Evolutionary conservation across 139 green algal species (phyloP), one percentile per base, ranked within the genome.

Genomic region (Chlamydomonas incerta): DNA sequence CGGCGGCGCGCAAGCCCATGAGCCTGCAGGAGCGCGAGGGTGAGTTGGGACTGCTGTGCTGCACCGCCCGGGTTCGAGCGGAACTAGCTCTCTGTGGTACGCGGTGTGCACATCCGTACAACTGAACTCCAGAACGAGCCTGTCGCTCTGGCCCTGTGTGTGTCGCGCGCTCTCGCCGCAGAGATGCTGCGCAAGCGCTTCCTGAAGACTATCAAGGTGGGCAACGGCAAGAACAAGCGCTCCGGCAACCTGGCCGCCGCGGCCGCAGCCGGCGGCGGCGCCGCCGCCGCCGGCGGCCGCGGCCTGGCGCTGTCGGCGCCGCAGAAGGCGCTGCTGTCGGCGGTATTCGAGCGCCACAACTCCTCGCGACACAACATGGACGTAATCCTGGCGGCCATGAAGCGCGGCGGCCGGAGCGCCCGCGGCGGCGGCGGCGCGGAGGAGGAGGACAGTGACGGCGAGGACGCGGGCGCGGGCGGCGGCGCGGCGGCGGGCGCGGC

Each of bases 261-360:
- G 29, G 63, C 13, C 5, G 63, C 67, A 14, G 67, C 31, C 6
- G 33, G 67, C 28, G 66, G n/a, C 26, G 73, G 24, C 23, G 83
- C 47, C 15, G 73, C 60, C 4, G 83, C 34, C 52, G 65, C 63
- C 23, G 82, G 72, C 33, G 50, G 72, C 31, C 58, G 72, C 31
- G 70, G 76, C 34, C 35, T 80, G 71, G 58, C 71, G 28, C 74
- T 90, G 52, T 73, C 24, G 66, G 18, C 26, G 14, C 60, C 83
- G 37, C 66, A 82, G 31, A 6, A 66, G 21, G 63, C 69, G 14
- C 69, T 77, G 69, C 74, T 88, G 74, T 1, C 74, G 50, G 37
- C 20, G 31, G 29, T 85, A n/a, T 92, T 92, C 62, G 83, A 92
- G 76, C 50, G 50, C 31, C n/a, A 88, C 81, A 92, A 90, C 81